Evolutionary conservation across 1,139 yeast genomes (phyloP).

Genomic region (Taphrina communis): DNA sequence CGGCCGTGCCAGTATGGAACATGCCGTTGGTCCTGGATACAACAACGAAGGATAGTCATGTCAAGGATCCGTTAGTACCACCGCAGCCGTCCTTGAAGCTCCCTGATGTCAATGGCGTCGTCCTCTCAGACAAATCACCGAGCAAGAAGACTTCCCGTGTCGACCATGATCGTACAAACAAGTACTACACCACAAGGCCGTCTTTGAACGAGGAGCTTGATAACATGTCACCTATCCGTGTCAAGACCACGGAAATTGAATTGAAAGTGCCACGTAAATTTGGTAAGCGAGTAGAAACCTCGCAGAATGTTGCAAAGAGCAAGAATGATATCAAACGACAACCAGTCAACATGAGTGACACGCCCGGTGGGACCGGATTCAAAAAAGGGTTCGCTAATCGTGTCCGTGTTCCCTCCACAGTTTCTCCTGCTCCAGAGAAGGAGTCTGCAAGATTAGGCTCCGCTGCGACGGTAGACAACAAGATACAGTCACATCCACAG

Average conservation of each 20-base stretch:
- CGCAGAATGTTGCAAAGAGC: slow-evolving; percentile 15
- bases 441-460: background rate
- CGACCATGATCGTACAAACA: slow-evolving; percentile 14
- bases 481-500: background rate
- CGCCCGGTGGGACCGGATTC: slow-evolving; percentile 30
- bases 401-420: slow-evolving; percentile 13
- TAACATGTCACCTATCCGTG: slow-evolving; percentile 31
- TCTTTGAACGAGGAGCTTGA: slow-evolving; percentile 26
- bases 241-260: slow-evolving; percentile 26
- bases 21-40: slow-evolving; percentile 21
- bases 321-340: slow-evolving; percentile 30
- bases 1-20: slow-evolving; percentile 27
- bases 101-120: slow-evolving; percentile 3
- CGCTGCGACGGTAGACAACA: background rate
- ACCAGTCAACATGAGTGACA: slow-evolving; percentile 38
- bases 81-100: slow-evolving; percentile 30
- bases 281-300: slow-evolving; percentile 24
- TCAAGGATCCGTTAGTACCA: slow-evolving; percentile 29
- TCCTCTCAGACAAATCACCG: background rate
- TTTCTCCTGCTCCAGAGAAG: background rate
- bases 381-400: slow-evolving; percentile 35
- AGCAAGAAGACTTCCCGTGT: background rate
- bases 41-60: slow-evolving; percentile 7
- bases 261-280: slow-evolving; percentile 22
- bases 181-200: slow-evolving; percentile 22